Evolutionary conservation across 495 filamentous ascomycete species (phyloP).

Genomic region (Podospora sp.): DNA sequence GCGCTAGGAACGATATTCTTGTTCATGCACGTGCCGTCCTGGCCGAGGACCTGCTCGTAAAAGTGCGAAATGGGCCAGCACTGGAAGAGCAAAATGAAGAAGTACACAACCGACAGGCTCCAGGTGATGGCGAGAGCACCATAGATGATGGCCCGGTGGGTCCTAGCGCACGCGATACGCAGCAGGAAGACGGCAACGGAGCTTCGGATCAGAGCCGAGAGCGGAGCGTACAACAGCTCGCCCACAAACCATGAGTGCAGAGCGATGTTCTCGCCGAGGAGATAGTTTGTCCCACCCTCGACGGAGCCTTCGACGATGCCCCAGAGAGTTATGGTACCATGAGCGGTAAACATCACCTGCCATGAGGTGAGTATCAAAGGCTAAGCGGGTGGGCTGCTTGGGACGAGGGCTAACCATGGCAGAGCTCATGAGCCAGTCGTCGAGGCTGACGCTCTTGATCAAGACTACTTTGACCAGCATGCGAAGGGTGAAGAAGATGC

Average conservation of each 20-base stretch:
- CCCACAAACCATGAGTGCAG: constrained; percentile 35
- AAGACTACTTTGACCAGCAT: constrained; percentile 29
- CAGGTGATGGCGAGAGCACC: constrained; percentile 27
- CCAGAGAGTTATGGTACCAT: constrained; percentile 24
- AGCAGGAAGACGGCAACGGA: constrained; percentile 48
- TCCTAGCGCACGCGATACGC: constrained; percentile 35
- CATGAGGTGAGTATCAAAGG: background rate
- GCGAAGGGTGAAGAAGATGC: constrained; percentile 27
- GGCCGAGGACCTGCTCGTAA: constrained; percentile 36
- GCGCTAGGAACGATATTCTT: constrained; percentile 29
- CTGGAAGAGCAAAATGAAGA: constrained; percentile 46
- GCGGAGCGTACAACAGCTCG: constrained; percentile 39
- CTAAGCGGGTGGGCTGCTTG: background rate
- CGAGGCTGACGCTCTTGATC: constrained; percentile 25
- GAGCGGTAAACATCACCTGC: constrained; percentile 27
- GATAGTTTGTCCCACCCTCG: background rate
- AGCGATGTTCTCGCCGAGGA: constrained; percentile 19
- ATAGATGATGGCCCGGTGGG: constrained; percentile 43
- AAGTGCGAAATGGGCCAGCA: constrained; percentile 43
- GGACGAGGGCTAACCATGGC: constrained; percentile 28
- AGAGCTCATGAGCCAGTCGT: constrained; percentile 36
- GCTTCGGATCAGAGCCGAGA: constrained; percentile 42
- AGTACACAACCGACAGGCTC: constrained; percentile 35
- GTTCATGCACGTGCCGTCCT: constrained; percentile 37
- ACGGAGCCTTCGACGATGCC: constrained; percentile 23